Percentiles rank a stretch among this genome's conserved stretches.
phyloP scores from a whole-genome alignment of 2,329 filamentous ascomycete genomes.

The Fusarium sp. region DNA sequence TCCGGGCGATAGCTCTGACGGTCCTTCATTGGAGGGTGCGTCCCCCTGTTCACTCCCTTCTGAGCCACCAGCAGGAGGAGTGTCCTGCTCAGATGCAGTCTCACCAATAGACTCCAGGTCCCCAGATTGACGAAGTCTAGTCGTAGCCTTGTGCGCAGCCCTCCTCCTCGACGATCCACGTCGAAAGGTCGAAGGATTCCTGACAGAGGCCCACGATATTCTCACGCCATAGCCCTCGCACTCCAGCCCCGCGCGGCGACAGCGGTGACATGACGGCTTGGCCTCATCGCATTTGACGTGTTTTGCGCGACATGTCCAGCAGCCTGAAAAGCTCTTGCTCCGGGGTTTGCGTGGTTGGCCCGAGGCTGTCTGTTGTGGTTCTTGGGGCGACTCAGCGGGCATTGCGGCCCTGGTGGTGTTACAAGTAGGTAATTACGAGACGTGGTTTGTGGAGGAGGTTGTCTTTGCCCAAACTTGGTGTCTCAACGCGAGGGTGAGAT shows the following conservation, averaged over 20 bases:
- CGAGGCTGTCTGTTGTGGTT: slow-evolving; percentile 14
- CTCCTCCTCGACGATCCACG: slow-evolving; percentile 15
- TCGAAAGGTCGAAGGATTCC: slow-evolving; percentile 42
- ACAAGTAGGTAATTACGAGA: neutral
- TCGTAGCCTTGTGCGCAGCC: slow-evolving; percentile 19
- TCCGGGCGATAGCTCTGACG: neutral
- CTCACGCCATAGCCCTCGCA: slow-evolving; percentile 47
- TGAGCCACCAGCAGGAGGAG: neutral
- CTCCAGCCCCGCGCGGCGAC: slow-evolving; percentile 33
- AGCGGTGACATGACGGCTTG: slow-evolving; percentile 41
- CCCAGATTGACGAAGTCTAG: slow-evolving; percentile 7
- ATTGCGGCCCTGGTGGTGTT: slow-evolving; percentile 12
- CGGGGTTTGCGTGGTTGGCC: slow-evolving; percentile 42
- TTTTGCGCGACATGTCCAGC: slow-evolving; percentile 48
- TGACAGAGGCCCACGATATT: slow-evolving; percentile 47
- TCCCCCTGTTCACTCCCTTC: neutral
- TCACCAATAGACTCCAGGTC: slow-evolving; percentile 5
- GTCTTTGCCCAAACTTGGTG: neutral
- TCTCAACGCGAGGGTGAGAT: slow-evolving; percentile 14
- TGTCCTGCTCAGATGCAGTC: neutral
- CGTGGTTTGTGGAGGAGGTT: neutral
- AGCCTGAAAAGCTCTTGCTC: slow-evolving; percentile 48
- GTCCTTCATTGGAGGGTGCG: neutral
- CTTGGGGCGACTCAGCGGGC: slow-evolving; percentile 25
- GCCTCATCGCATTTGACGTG: slow-evolving; percentile 47